Conservation (phyloP, 805 yeast genomes). For the Pichia occidentalis region DNA sequence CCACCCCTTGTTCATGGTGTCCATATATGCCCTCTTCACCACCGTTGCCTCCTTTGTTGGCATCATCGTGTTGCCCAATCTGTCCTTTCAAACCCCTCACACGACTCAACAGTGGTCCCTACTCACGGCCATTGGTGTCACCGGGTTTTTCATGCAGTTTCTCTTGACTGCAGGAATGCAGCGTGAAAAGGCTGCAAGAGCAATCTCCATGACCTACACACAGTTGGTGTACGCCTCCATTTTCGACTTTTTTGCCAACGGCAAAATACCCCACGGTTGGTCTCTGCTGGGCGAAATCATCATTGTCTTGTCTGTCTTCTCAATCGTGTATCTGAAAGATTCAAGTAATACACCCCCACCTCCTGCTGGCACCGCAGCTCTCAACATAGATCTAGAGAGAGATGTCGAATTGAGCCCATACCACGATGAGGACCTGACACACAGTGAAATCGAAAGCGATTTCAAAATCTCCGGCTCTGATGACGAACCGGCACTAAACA, state of each 20-base stretch:
- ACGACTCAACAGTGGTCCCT: slow-evolving; percentile 60
- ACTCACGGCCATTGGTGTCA: slow-evolving; percentile 54
- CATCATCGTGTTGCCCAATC: slow-evolving; percentile 49
- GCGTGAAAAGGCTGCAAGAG: slow-evolving; percentile 70
- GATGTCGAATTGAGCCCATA: slow-evolving; percentile 1
- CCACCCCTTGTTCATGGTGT: slow-evolving; percentile 74
- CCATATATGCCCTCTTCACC: slow-evolving; percentile 63
- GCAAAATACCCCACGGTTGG: slow-evolving; percentile 63
- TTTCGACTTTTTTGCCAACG: slow-evolving; percentile 69
- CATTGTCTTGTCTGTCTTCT: slow-evolving; percentile 58
- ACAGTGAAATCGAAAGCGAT: background rate
- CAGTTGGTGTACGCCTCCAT: slow-evolving; percentile 72
- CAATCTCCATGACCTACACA: slow-evolving; percentile 68
- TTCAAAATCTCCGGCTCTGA: slow-evolving; percentile 4
- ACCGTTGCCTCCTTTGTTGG: slow-evolving; percentile 48
- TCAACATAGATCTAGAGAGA: slow-evolving; percentile 4
- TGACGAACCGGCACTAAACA: too few relatives aligned
- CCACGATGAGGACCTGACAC: background rate
- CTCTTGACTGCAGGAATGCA: slow-evolving; percentile 77
- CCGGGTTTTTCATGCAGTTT: slow-evolving; percentile 81
- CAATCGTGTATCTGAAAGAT: slow-evolving; percentile 48
- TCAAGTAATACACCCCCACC: background rate
- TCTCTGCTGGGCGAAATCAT: slow-evolving; percentile 64
- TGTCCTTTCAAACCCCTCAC: slow-evolving; percentile 55
- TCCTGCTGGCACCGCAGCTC: background rate